A percentile compares a stretch with the other conserved stretches of the same genome.
phyloP scores from a whole-genome alignment of 768 basidiomycete genomes.

The Lepiota brunneoincarnata region DNA sequence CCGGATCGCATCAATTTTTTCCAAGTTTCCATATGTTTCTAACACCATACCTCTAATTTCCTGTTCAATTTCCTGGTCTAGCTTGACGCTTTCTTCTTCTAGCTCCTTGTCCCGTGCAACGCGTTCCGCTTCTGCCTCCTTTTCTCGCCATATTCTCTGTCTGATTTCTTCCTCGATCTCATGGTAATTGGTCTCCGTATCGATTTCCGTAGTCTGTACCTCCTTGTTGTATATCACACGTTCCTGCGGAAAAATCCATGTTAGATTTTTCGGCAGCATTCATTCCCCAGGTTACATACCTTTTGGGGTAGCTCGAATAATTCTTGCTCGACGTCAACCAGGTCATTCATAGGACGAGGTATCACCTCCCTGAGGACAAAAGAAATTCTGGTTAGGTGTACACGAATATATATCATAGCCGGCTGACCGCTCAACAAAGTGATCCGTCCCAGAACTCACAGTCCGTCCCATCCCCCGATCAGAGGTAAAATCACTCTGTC shows the following conservation, averaged over 20 bases:
- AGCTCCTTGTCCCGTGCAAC: slow-evolving; percentile 71
- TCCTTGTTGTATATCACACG: slow-evolving; percentile 83
- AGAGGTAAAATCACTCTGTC: slow-evolving; percentile 62
- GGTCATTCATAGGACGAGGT: slow-evolving; percentile 66
- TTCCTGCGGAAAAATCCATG: slow-evolving; percentile 44
- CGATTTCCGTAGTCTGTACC: slow-evolving; percentile 71
- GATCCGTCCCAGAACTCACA: slow-evolving; percentile 58
- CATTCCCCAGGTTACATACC: slow-evolving; percentile 37
- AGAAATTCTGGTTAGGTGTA: slow-evolving; percentile 4
- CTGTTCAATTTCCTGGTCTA: slow-evolving; percentile 84
- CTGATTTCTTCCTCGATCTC: slow-evolving; percentile 73
- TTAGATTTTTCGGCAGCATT: slow-evolving; percentile 3
- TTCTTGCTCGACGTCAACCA: slow-evolving; percentile 89
- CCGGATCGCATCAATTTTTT: not conserved
- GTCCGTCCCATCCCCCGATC: slow-evolving; percentile 43
- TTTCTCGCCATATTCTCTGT: slow-evolving; percentile 64
- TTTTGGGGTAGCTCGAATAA: slow-evolving; percentile 87
- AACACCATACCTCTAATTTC: slow-evolving; percentile 67
- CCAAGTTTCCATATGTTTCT: not conserved
- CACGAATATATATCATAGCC: slow-evolving; percentile 2
- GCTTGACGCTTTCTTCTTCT: slow-evolving; percentile 78
- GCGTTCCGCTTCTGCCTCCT: slow-evolving; percentile 59
- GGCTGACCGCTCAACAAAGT: slow-evolving; percentile 66
- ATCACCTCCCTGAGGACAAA: slow-evolving; percentile 48
- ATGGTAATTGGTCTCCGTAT: slow-evolving; percentile 42